These are phyloP conservation scores for Pythium dissotocum DNA, from an alignment of 352 stramenopile genomes.

Conservation along the genomic window DNA sequence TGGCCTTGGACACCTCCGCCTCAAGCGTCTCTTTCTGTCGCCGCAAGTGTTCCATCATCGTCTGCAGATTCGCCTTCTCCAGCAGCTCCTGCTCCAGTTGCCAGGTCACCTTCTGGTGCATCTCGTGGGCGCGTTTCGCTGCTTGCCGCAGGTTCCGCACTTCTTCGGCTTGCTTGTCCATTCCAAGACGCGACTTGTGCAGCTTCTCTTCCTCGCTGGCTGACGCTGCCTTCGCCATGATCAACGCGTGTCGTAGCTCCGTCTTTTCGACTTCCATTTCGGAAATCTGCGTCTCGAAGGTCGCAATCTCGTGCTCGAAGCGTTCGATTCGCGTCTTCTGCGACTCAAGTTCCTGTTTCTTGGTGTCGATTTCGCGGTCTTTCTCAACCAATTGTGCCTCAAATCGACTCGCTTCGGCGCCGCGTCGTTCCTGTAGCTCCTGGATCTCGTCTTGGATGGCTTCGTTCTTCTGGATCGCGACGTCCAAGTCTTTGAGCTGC, in stretches of 20 bases:
- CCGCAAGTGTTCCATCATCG: slow-evolving; percentile 39
- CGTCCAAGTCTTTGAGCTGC: slow-evolving; percentile 50
- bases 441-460: slow-evolving; percentile 48
- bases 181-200: slow-evolving; percentile 37
- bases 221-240: slow-evolving; percentile 34
- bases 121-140: slow-evolving; percentile 55
- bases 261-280: slow-evolving; percentile 41
- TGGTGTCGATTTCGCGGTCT: slow-evolving; percentile 23
- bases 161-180: slow-evolving; percentile 56
- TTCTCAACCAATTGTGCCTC: slow-evolving; percentile 31
- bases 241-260: slow-evolving; percentile 35
- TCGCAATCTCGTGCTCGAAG: slow-evolving; percentile 30
- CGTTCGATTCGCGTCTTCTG: slow-evolving; percentile 31
- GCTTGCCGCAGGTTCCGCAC: slow-evolving; percentile 55
- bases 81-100: slow-evolving; percentile 57
- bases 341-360: slow-evolving; percentile 34
- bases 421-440: slow-evolving; percentile 28
- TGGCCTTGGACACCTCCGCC: slow-evolving; percentile 40
- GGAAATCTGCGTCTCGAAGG: slow-evolving; percentile 21
- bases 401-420: slow-evolving; percentile 15
- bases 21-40: slow-evolving; percentile 44
- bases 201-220: slow-evolving; percentile 58
- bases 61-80: slow-evolving; percentile 46
- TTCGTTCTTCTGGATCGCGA: slow-evolving; percentile 33
- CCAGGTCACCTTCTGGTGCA: slow-evolving; percentile 55